Conservation (phyloP, 345 rosid genomes). For the Moricandia moricandioides region DNA sequence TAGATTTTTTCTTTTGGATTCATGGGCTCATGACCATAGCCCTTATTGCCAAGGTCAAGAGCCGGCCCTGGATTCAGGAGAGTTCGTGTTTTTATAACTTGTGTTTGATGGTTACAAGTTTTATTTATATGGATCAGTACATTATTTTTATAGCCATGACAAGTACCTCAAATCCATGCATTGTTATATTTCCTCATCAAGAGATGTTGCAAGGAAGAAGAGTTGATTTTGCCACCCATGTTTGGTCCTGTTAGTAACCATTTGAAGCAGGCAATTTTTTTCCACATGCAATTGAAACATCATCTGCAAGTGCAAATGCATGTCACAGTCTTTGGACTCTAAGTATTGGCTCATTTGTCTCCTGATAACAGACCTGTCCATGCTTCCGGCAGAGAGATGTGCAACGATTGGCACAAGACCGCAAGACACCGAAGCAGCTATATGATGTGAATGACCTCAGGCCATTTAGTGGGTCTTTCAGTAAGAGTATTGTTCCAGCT, state of each 20-base stretch:
- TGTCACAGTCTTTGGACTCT: conserved; percentile 82
- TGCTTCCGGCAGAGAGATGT: conserved; percentile 57
- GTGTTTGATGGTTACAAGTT: conserved; percentile 20
- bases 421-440: conserved; percentile 72
- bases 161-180: not conserved
- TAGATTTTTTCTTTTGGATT: no score
- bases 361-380: conserved; percentile 60
- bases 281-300: no score
- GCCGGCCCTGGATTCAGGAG: no score
- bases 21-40: no score
- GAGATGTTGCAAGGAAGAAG: conserved; percentile 82
- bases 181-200: conserved; percentile 10
- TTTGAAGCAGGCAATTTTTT: conserved; percentile 80
- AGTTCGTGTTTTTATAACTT: conserved; percentile 17
- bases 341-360: conserved; percentile 55
- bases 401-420: conserved; percentile 72
- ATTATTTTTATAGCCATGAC: not conserved
- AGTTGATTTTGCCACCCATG: conserved; percentile 98
- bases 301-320: conserved; percentile 74
- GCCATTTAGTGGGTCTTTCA: conserved; percentile 80
- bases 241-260: conserved; percentile 89
- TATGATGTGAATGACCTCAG: conserved; percentile 67
- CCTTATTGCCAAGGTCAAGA: no score
- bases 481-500: conserved; percentile 65
- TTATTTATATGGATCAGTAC: not conserved